A percentile compares a stretch with the other conserved stretches of the same genome.
Evolutionary conservation across 2,329 filamentous ascomycete genomes (phyloP).

Genomic region (Beauveria sp.): DNA sequence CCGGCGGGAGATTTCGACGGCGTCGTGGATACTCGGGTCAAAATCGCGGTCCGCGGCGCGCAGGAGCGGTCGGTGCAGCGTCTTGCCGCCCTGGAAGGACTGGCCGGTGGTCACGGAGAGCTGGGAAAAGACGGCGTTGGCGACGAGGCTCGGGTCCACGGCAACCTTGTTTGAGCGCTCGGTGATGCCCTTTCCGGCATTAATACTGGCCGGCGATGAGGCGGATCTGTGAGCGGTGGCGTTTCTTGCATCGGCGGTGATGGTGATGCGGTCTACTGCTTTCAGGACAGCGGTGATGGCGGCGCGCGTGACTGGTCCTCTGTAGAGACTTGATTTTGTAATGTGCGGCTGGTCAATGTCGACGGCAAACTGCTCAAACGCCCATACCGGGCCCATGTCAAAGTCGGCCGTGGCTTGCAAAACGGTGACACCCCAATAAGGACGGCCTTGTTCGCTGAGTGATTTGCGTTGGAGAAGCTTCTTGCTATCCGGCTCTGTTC

Average conservation of each 20-base stretch:
- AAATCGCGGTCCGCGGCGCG: conserved; percentile 31
- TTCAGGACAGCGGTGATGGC: conserved; percentile 28
- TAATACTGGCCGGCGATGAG: background rate
- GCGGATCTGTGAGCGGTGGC: background rate
- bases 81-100: conserved; percentile 29
- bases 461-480: conserved; percentile 21
- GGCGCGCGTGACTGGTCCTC: conserved; percentile 29
- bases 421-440: conserved; percentile 34
- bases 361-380: conserved; percentile 33
- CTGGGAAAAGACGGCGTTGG: conserved; percentile 20
- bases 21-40: conserved; percentile 24
- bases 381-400: conserved; percentile 36
- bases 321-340: conserved; percentile 34
- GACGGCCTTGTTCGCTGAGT: conserved; percentile 23
- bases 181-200: background rate
- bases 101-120: conserved; percentile 25
- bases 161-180: background rate
- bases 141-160: conserved; percentile 19
- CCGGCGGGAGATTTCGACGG: conserved; percentile 31
- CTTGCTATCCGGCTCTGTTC: conserved; percentile 23
- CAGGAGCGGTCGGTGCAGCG: conserved; percentile 29
- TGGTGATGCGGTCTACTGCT: conserved; percentile 28
- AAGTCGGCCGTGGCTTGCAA: conserved; percentile 32
- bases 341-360: conserved; percentile 30
- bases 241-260: conserved; percentile 15